Evolutionary conservation across 768 basidiomycete genomes (phyloP).

Genomic region (Rickenella mellea): DNA sequence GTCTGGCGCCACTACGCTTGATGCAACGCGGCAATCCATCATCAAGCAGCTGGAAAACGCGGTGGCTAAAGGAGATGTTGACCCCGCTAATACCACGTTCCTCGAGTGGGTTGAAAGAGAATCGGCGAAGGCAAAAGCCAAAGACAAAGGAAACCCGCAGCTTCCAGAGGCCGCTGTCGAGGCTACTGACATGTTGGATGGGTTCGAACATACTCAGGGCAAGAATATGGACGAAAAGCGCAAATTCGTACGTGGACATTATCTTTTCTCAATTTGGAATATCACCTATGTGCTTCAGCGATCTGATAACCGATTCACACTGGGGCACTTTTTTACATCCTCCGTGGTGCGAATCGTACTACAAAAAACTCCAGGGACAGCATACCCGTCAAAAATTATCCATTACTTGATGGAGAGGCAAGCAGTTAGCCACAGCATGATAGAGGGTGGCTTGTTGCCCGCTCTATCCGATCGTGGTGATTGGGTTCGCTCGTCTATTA

Average conservation of each 20-base stretch:
- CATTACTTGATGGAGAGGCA: conserved; percentile 47
- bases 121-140: not conserved
- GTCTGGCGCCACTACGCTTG: too few relatives aligned
- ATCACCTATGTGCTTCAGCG: too few relatives aligned
- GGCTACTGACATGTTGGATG: too few relatives aligned
- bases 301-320: too few relatives aligned
- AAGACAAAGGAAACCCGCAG: too few relatives aligned
- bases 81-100: conserved; percentile 50
- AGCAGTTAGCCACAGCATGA: conserved; percentile 51
- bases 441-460: conserved; percentile 47
- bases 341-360: conserved; percentile 1
- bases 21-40: too few relatives aligned
- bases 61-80: conserved; percentile 33
- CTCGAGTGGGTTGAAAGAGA: conserved; percentile 49
- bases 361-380: conserved; percentile 6
- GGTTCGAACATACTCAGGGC: too few relatives aligned
- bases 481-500: conserved; percentile 42
- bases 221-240: too few relatives aligned
- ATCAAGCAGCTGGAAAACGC: conserved; percentile 27
- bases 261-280: too few relatives aligned
- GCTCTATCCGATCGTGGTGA: conserved; percentile 46
- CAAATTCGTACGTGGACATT: too few relatives aligned
- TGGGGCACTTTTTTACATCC: conserved; percentile 3
- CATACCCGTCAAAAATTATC: conserved; percentile 49
- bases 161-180: too few relatives aligned